Base-by-base conservation (phyloP, 352 stramenopile species). In the Aphanomyces stellatus region DNA sequence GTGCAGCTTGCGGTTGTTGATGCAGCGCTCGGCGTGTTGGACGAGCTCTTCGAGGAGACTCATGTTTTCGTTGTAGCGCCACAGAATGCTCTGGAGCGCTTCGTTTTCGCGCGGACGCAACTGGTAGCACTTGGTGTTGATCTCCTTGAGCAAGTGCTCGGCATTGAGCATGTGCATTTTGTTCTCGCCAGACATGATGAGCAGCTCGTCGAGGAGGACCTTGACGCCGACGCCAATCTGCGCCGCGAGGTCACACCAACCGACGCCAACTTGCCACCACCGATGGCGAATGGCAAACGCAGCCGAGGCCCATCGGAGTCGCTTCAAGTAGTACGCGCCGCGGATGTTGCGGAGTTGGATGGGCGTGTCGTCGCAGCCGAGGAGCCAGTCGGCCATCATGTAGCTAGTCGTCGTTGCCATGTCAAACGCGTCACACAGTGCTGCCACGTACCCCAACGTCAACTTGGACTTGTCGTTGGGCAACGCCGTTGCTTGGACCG, bases 151-250 rank as follows among this genome's bases (percentile, higher is more conserved):
- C 34, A 90, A 48, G 17, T 74, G 72, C 40, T 87, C 73, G 0
- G 80, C 88, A n/a, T 80, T 69, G 10, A 85, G 62, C 82, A 90
- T 90, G 71, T 90, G 76, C 80, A 90, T 88, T 28, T 87, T 88
- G 70, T 90, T 88, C 4, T 77, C 82, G 17, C 76, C 72, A 28
- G 85, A 79, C 42, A 88, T 85, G 4, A 88, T 51, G 19, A 88
- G 59, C 10, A 90, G 65, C 27, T 73, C 74, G 40, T 86, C 62
- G 28, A 90, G 59, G 2, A 90, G 60, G 4, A 86, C 69, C 28
- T 87, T 85, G 0, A 90, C 79, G 22, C 82, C 82, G 0, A 84
- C 82, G n/a, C 80, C 81, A 35, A 51, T 37, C 33, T 81, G 73
- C 27, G 66, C 74, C n/a, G 69, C 65, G 34, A 74, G 70, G 35